phyloP scores from a whole-genome alignment of 164 flowering plant species.

The Sedum album region DNA sequence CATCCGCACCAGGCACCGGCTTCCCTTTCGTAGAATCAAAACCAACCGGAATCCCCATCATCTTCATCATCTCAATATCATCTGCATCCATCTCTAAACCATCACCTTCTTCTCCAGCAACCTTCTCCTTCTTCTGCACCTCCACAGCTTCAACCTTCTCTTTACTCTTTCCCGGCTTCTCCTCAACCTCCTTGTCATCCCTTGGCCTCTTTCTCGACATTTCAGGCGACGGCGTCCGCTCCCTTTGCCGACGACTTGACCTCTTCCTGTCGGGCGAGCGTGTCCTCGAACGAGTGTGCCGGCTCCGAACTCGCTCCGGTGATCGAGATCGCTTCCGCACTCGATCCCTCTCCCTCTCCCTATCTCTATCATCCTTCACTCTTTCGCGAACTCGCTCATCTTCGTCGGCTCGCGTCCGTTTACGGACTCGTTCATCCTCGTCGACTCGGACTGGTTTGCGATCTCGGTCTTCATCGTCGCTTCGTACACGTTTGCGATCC shows the following conservation, averaged over 20 bases:
- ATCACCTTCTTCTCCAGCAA: not conserved
- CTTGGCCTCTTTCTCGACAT: constrained; percentile 35
- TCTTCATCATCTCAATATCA: constrained; percentile 72
- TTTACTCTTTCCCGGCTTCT: constrained; percentile 6
- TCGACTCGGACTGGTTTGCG: constrained; percentile 7
- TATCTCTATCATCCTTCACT: constrained; percentile 11
- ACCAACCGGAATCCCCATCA: constrained; percentile 75
- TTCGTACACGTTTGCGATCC: not conserved
- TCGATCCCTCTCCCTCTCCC: constrained; percentile 19
- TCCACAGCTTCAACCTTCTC: not conserved
- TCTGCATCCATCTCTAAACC: too few species aligned
- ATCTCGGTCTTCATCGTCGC: constrained; percentile 4
- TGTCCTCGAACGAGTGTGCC: constrained; percentile 29
- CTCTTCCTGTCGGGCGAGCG: constrained; percentile 47
- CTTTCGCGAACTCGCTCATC: constrained; percentile 11
- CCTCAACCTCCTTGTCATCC: constrained; percentile 25
- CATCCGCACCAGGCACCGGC: constrained; percentile 76
- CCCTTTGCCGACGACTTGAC: constrained; percentile 35
- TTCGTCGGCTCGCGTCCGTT: constrained; percentile 17
- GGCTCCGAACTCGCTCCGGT: constrained; percentile 34
- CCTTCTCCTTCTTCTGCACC: constrained; percentile 32
- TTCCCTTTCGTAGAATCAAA: constrained; percentile 95
- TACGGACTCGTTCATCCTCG: constrained; percentile 16
- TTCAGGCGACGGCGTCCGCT: constrained; percentile 42
- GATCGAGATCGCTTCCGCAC: constrained; percentile 25